phyloP scores from a whole-genome alignment of 2,329 filamentous ascomycete species.

The Fusarium verticillioides region DNA sequence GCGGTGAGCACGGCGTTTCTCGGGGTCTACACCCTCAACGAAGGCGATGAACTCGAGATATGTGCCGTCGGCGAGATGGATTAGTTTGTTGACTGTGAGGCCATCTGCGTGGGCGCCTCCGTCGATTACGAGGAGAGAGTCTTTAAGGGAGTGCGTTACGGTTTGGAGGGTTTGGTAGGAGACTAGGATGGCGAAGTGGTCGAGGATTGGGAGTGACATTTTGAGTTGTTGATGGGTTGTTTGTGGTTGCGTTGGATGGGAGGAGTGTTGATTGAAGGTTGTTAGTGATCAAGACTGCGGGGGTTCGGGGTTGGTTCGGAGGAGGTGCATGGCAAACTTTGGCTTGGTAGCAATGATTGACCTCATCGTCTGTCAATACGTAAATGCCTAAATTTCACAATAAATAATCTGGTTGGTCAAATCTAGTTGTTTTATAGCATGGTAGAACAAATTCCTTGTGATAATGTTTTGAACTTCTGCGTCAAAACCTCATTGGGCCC shows the following conservation, averaged over 20 bases:
- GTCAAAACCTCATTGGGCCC: too few species aligned
- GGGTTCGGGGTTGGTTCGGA: slow-evolving; percentile 35
- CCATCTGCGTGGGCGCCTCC: slow-evolving; percentile 72
- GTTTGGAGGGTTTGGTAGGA: slow-evolving; percentile 59
- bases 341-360: background rate
- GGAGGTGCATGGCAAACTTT: background rate
- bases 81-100: slow-evolving; percentile 69
- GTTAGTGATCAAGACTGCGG: slow-evolving; percentile 10
- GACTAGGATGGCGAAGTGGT: slow-evolving; percentile 74
- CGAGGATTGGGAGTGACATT: slow-evolving; percentile 54
- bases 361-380: background rate
- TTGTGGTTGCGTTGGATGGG: background rate
- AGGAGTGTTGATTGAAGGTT: background rate
- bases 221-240: background rate
- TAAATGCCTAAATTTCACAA: too few species aligned
- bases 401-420: too few species aligned
- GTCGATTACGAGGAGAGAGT: slow-evolving; percentile 66
- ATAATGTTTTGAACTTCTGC: too few species aligned
- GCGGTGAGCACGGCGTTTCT: slow-evolving; percentile 60
- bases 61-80: slow-evolving; percentile 70
- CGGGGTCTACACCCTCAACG: slow-evolving; percentile 55
- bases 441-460: too few species aligned
- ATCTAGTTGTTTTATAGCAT: too few species aligned
- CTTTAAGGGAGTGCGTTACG: slow-evolving; percentile 62
- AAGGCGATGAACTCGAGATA: slow-evolving; percentile 77